phyloP scores from a whole-genome alignment of 129 eudicot genomes.

The Rutidosis leptorrhynchoides region DNA sequence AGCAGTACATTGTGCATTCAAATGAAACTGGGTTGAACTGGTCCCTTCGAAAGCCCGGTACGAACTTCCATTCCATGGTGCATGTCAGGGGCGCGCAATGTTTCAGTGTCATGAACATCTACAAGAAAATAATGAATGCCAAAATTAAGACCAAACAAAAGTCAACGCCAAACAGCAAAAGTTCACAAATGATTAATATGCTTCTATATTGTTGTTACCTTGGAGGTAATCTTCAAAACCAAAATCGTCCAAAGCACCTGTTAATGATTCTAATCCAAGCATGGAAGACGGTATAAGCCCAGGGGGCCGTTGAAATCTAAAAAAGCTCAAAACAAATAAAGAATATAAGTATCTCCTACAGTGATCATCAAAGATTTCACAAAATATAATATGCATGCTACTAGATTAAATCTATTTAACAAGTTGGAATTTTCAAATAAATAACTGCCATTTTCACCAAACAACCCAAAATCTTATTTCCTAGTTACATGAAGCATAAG shows the following conservation, averaged over 20 bases:
- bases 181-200: background rate
- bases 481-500: background rate
- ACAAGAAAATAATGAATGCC: slow-evolving; percentile 30
- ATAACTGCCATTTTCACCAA: background rate
- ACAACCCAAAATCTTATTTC: background rate
- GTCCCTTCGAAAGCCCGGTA: slow-evolving; percentile 81
- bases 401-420: background rate
- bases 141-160: slow-evolving; percentile 3
- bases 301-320: slow-evolving; percentile 96
- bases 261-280: slow-evolving; percentile 75
- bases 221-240: slow-evolving; percentile 87
- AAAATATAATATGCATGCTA: background rate
- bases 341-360: background rate
- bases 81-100: slow-evolving; percentile 63
- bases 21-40: slow-evolving; percentile 68
- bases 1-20: background rate
- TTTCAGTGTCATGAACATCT: slow-evolving; percentile 89
- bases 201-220: no score
- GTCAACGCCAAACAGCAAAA: background rate
- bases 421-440: background rate
- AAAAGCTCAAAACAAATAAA: slow-evolving; percentile 4
- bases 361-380: background rate
- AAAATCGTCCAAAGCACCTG: slow-evolving; percentile 80
- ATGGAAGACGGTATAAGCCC: slow-evolving; percentile 89
- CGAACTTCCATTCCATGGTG: slow-evolving; percentile 97